A percentile compares a stretch with the other conserved stretches of the same genome.
Evolutionary conservation across 441 rosid species (phyloP).

Genomic region (Gossypium aridum): DNA sequence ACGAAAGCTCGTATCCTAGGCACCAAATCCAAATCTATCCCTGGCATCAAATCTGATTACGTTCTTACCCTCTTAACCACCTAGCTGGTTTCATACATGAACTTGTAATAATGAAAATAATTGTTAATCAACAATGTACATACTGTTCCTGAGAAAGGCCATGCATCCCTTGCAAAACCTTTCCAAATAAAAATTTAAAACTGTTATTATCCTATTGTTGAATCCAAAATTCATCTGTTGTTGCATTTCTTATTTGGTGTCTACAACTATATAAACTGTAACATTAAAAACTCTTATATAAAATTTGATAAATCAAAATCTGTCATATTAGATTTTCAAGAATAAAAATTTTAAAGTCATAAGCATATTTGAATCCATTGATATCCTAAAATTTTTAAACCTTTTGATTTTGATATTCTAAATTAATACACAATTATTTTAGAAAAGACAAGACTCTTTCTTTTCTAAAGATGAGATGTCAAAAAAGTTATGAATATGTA

Average conservation of each 20-base stretch:
- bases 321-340: no score
- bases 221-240: background rate
- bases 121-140: background rate
- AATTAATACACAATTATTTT: no score
- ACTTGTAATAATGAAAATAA: background rate
- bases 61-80: constrained; percentile 19
- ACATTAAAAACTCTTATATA: no score
- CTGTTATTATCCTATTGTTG: background rate
- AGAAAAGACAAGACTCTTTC: no score
- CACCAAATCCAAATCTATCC: constrained; percentile 19
- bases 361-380: no score
- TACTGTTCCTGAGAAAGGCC: background rate
- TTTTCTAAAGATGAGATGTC: no score
- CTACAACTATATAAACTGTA: no score
- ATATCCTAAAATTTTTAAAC: no score
- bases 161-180: background rate
- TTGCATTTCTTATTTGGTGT: background rate
- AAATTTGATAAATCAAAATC: no score
- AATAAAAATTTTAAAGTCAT: no score
- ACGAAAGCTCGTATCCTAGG: constrained; percentile 51
- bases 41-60: constrained; percentile 28
- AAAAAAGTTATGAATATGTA: no score
- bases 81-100: background rate
- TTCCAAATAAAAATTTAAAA: background rate
- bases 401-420: no score